Evolutionary conservation across 1,139 yeast species (phyloP), one percentile per base, ranked within the genome.

Genomic region (Kodamaea sp.): DNA sequence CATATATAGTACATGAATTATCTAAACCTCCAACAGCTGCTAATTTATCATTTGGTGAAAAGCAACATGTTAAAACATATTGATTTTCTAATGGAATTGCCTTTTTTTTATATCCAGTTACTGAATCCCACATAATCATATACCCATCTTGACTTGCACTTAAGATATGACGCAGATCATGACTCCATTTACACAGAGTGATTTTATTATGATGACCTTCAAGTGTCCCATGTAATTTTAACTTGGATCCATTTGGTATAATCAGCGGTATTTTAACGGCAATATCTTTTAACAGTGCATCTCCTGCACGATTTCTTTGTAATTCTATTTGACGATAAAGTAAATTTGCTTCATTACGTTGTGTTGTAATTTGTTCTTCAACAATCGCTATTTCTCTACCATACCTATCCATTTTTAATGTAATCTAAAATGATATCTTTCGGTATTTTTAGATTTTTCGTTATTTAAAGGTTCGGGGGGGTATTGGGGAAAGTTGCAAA

Each of bases 101-200:
- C 45, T 81, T 79, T 41, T 75, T 70, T 55, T 90, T 90, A 48
- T 75, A 67, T 2, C 92, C 92, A 1, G 87, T 77, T 2, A 75
- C 66, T 0, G 89, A 74, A 57, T 89, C 92, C 97, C 97, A 90
- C 25, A 88, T 61, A 35, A 90, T 70, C 69, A 88, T 71, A 54
- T 78, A 84, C 2, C 96, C 96, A 60, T 90, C 97, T 56, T 87
- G 96, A 27, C 94, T 81, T 0, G 89, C 88, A 32, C 89, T 79
- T 8, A 88, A 63, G 2, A 90, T 56, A 31, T 68, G 71, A 31
- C 65, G 60, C 10, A 86, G 77, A 52, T 84, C 83, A 1, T 66
- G 56, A 37, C 81, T 74, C 92, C 96, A 85, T 39, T 78, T 70
- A 47, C 85, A 66, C 45, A 79, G 79, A 11, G 81, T 74, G 20